Evolutionary conservation across 192 early-diverging fungal species (phyloP).

Genomic region (Podila epigama): DNA sequence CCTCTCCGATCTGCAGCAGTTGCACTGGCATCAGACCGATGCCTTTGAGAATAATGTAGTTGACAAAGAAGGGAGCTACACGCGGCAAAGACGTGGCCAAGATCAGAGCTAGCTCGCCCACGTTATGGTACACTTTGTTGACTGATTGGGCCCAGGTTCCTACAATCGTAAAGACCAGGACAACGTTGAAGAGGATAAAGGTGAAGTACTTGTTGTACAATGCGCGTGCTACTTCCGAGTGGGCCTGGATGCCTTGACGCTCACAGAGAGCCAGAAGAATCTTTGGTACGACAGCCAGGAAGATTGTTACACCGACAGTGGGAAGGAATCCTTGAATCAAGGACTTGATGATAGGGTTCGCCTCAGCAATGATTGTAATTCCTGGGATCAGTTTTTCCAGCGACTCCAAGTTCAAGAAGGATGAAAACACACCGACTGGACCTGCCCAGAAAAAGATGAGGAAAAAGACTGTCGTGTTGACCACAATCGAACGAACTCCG

Average conservation of each 20-base stretch:
- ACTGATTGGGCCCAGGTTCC: conserved; percentile 71
- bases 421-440: conserved; percentile 72
- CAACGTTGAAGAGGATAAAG: conserved; percentile 78
- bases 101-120: conserved; percentile 64
- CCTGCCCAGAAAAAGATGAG: conserved; percentile 81
- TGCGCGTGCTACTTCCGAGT: conserved; percentile 43
- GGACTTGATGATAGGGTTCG: conserved; percentile 60
- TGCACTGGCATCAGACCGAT: conserved; percentile 75
- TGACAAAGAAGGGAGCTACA: conserved; percentile 82
- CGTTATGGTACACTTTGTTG: conserved; percentile 68
- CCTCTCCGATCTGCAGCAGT: conserved; percentile 71
- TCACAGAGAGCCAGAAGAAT: conserved; percentile 63
- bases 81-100: conserved; percentile 73
- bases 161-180: conserved; percentile 78
- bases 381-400: conserved; percentile 68
- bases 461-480: conserved; percentile 63
- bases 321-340: conserved; percentile 77
- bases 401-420: conserved; percentile 68
- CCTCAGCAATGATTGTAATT: conserved; percentile 56
- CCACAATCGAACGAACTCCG: conserved; percentile 57
- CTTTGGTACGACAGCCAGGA: conserved; percentile 73
- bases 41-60: conserved; percentile 75
- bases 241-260: conserved; percentile 55
- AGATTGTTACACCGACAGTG: conserved; percentile 72
- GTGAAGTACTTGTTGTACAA: conserved; percentile 74